phyloP scores from a whole-genome alignment of 2,329 filamentous ascomycete species.

The Trichophyton mentagrophytes region DNA sequence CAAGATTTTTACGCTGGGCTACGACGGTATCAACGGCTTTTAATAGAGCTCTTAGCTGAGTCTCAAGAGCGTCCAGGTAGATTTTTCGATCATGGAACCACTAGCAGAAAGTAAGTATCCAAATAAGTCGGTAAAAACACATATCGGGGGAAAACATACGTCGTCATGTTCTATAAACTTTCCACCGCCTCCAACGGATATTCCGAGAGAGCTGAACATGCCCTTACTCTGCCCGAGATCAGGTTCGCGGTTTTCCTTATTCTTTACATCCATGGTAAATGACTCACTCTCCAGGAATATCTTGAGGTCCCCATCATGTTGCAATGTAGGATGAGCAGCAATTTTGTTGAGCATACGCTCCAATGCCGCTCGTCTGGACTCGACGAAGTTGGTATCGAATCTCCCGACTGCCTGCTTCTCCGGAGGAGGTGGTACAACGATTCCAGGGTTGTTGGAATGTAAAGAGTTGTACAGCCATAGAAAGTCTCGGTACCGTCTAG shows the following conservation, averaged over 20 bases:
- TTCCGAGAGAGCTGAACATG: conserved; percentile 72
- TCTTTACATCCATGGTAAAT: conserved; percentile 93
- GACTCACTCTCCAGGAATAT: conserved; percentile 92
- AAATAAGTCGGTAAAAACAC: neutral
- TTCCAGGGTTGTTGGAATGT: conserved; percentile 85
- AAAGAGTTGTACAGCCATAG: conserved; percentile 94
- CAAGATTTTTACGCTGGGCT: conserved; percentile 77
- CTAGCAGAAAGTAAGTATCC: conserved; percentile 30
- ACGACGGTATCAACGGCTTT: conserved; percentile 94
- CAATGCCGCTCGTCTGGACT: conserved; percentile 75
- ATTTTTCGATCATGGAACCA: conserved; percentile 97
- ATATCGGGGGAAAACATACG: conserved; percentile 38
- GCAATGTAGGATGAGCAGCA: conserved; percentile 73
- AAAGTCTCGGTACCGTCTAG: conserved; percentile 88
- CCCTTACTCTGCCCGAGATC: conserved; percentile 83
- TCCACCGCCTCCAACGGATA: conserved; percentile 59
- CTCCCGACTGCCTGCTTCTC: conserved; percentile 96
- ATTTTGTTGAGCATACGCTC: conserved; percentile 98
- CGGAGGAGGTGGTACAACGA: conserved; percentile 87
- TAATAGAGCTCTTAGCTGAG: conserved; percentile 74
- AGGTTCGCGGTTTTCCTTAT: conserved; percentile 85
- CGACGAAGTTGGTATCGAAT: conserved; percentile 94
- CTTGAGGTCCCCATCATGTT: conserved; percentile 88
- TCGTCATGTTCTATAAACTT: conserved; percentile 99
- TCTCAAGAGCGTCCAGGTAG: conserved; percentile 87